Base-by-base conservation (phyloP, 73 alveolate species). In the Vitrella brassicaformis region DNA sequence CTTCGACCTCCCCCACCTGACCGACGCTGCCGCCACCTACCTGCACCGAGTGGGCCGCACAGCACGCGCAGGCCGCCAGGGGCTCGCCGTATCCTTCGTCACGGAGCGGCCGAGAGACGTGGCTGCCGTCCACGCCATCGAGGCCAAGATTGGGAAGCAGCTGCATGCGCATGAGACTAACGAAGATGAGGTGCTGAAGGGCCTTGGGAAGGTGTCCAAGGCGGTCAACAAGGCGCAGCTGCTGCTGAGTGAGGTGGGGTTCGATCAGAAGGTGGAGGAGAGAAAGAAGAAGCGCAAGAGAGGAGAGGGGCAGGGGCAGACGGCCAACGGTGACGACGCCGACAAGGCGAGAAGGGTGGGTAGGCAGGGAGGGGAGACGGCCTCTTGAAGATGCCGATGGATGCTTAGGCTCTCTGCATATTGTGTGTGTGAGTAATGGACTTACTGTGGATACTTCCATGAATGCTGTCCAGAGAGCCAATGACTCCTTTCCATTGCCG, bases 141-240 rank as follows among this genome's bases (percentile, higher is more conserved):
- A 87, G 71, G 84, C 73, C 66, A 78, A 80, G 27, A 77, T 87
- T 39, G 88, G 85, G 66, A 87, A 82, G 78, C 86, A 82, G 73
- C 80, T 87, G 90, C 79, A 81, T 39, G 76, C 67, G 70, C 78
- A 71, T 46, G 80, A 78, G 46, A 82, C 90, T 0, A 80, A 82
- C 39, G 92, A 86, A 80, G 80, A 68, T 14, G 80, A 80, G 68
- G 88, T 76, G 19, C 29, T 85, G 45, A 80, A 47, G 71, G 30
- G 46, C 1, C 68, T 75, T 10, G 67, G 76, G 30, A 30, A 47
- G 45, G 68, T 76, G 46, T 67, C 75, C 65, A 75, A 75, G 29
- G 82, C 82, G 10, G 47, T 31, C 10, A 75, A 75, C 26, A 71
- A 72, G 19, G 82, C 82, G 0, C 70, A 67, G 73, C 82, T 75